Evolutionary conservation across 1,284 basidiomycete species (phyloP).

Genomic region (Tetrapyrgos nigripes): DNA sequence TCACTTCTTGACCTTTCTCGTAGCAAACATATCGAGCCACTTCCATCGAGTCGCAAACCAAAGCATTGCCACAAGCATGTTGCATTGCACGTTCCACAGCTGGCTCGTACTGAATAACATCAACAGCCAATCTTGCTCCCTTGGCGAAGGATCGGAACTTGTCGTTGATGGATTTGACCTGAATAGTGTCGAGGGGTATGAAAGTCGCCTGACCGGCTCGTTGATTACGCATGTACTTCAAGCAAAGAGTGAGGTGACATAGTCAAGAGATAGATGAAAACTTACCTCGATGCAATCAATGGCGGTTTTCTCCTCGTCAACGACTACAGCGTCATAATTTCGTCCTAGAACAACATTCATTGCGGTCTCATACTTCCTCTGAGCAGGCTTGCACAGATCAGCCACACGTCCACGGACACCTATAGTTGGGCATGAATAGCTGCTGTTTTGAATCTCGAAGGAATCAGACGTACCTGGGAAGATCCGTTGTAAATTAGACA

Average conservation of each 20-base stretch:
- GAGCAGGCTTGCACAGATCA: constrained; percentile 93
- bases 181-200: constrained; percentile 96
- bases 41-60: constrained; percentile 96
- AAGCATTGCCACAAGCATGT: constrained; percentile 92
- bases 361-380: constrained; percentile 91
- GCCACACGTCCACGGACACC: constrained; percentile 91
- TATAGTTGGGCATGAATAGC: constrained; percentile 36
- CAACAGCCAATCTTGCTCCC: constrained; percentile 92
- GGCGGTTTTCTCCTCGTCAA: constrained; percentile 95
- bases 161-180: constrained; percentile 93
- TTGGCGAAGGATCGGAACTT: constrained; percentile 92
- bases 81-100: constrained; percentile 94
- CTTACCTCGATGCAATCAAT: constrained; percentile 95
- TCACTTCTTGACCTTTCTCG: constrained; percentile 94
- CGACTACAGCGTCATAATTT: constrained; percentile 95
- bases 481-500: constrained; percentile 83
- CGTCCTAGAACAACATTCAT: constrained; percentile 96
- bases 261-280: constrained; percentile 2
- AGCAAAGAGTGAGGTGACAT: constrained; percentile 6
- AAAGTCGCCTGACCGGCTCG: constrained; percentile 96
- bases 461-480: constrained; percentile 72
- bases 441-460: neutral
- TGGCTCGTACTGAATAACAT: constrained; percentile 91
- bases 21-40: constrained; percentile 92
- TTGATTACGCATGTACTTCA: constrained; percentile 93